Evolutionary conservation across 805 yeast species (phyloP), one percentile per base, ranked within the genome.

Genomic region (Candida insectalens): DNA sequence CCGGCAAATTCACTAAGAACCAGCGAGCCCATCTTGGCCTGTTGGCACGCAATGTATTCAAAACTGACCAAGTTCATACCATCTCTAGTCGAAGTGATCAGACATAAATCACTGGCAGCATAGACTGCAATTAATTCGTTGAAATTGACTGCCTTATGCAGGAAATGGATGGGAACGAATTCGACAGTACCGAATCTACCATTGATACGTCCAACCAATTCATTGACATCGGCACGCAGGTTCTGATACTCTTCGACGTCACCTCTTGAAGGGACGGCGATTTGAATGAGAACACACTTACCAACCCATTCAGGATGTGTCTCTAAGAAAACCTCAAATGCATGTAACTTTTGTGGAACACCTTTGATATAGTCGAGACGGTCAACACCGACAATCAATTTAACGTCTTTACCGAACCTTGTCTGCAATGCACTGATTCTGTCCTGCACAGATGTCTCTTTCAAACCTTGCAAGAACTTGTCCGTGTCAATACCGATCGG

Each of bases 401-500:
- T 88, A 34, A 78, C 69, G 45, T 77, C 92, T 31, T 71, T 60
- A 42, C 83, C 84, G 47, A 82, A 81, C 43, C 70, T 67, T 33
- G 65, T 26, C 38, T 66, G 72, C 38, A 92, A 63, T 37, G 71
- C 73, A 22, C 59, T 47, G 38, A 89, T 75, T 46, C 98, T 69
- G 19, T 71, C 55, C 29, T 71, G 66, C 4, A 88, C 96, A 4
- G 62, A 48, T 1, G 65, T 69, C 39, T 71, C 68, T 43, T 75
- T 65, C 44, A 92, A 58, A 0, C 95, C 97, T 16, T 77, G 82
- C 12, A 80, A 62, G 55, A 92, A 92, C 45, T 83, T 84, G 38
- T 85, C 95, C 16, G 87, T 95, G 51, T 92, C 98, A 39, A 92
- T 92, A 37, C 99, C 99, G 45, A 92, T 92, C n/a, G 99, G 98